Conservation (phyloP, 1,139 yeast species). For the Saccharomyces hybrid region DNA sequence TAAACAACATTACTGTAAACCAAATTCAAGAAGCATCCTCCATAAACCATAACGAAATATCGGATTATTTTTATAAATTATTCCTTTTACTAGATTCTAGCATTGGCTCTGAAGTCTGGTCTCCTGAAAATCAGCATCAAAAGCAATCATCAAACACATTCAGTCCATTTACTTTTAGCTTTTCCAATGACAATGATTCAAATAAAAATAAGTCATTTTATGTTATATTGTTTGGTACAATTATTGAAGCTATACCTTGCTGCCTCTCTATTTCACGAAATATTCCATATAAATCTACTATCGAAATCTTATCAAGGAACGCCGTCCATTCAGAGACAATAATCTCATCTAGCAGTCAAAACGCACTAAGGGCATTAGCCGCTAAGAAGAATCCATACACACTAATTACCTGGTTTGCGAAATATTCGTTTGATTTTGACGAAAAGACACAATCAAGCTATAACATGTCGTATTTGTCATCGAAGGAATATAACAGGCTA, state of each 20-base stretch:
- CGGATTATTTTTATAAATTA: conserved; percentile 52
- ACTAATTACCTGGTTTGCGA: conserved; percentile 67
- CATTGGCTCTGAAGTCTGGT: conserved; percentile 43
- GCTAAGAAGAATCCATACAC: conserved; percentile 63
- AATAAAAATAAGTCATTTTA: conserved; percentile 22
- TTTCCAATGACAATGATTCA: conserved; percentile 30
- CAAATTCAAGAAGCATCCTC: conserved; percentile 34
- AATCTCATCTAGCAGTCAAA: conserved; percentile 56
- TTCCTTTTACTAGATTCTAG: conserved; percentile 53
- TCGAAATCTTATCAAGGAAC: conserved; percentile 71
- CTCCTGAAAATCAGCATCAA: conserved; percentile 28
- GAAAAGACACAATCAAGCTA: conserved; percentile 47
- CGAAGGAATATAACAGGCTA: conserved; percentile 50
- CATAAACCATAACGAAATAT: conserved; percentile 66
- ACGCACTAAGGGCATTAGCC: conserved; percentile 59
- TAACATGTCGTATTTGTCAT: conserved; percentile 48
- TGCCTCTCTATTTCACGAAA: conserved; percentile 48
- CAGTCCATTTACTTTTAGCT: conserved; percentile 43
- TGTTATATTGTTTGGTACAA: conserved; percentile 58
- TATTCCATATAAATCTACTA: conserved; percentile 49
- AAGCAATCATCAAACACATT: conserved; percentile 32
- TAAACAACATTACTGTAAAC: conserved; percentile 28
- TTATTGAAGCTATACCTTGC: conserved; percentile 66
- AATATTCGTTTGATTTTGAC: conserved; percentile 70
- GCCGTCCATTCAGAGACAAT: conserved; percentile 58